These are phyloP conservation scores for Hibiscus trionum DNA, from an alignment of 345 rosid genomes.

Conservation along the genomic window DNA sequence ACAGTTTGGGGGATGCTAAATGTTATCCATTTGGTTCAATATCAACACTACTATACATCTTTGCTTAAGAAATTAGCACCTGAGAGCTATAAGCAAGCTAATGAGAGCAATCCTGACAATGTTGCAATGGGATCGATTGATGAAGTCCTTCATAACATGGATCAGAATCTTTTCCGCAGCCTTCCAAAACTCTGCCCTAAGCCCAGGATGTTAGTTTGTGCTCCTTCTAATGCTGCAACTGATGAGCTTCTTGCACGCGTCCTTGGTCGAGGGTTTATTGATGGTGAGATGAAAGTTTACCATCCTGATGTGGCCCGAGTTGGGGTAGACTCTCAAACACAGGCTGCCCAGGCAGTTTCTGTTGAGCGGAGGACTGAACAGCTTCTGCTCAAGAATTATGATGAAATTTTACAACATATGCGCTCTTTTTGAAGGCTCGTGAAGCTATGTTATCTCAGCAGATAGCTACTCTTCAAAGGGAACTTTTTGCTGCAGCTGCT, in stretches of 20 bases:
- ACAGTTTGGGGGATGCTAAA: slow-evolving; percentile 99
- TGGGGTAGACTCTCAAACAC: slow-evolving; percentile 96
- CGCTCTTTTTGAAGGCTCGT: slow-evolving; percentile 63
- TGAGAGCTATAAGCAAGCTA: slow-evolving; percentile 84
- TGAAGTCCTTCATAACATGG: slow-evolving; percentile 99
- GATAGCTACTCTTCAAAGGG: slow-evolving; percentile 68
- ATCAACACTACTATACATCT: slow-evolving; percentile 93
- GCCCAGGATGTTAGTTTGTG: slow-evolving; percentile 98
- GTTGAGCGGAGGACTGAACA: slow-evolving; percentile 97
- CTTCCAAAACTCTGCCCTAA: slow-evolving; percentile 94
- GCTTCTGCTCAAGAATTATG: slow-evolving; percentile 68
- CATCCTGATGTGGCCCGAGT: slow-evolving; percentile 99
- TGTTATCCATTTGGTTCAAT: slow-evolving; percentile 98
- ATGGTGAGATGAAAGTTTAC: slow-evolving; percentile 98
- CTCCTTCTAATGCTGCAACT: slow-evolving; percentile 99
- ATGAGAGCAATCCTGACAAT: slow-evolving; percentile 60
- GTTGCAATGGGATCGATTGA: slow-evolving; percentile 77
- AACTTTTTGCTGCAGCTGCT: slow-evolving; percentile 66
- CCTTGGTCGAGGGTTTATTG: slow-evolving; percentile 96
- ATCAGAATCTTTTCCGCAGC: slow-evolving; percentile 82
- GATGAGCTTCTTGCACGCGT: slow-evolving; percentile 97
- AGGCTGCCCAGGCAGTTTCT: slow-evolving; percentile 98
- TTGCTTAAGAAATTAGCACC: slow-evolving; percentile 95
- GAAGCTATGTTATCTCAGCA: slow-evolving; percentile 77
- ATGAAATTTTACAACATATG: slow-evolving; percentile 81